Evolutionary conservation across 768 basidiomycete genomes (phyloP).

Genomic region (Rhizopogon vinicolor): DNA sequence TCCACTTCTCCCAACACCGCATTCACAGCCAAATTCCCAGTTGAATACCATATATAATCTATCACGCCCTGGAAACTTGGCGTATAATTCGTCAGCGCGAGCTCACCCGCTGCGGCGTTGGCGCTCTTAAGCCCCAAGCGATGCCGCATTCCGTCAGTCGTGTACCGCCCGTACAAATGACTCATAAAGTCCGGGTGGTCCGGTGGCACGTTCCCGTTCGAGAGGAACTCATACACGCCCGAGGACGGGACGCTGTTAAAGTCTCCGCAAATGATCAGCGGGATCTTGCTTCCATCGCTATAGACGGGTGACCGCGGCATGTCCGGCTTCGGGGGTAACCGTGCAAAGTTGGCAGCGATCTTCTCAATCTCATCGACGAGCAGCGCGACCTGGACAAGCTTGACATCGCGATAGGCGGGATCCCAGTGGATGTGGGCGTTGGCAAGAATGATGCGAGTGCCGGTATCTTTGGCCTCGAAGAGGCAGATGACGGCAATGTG

Average conservation of each 20-base stretch:
- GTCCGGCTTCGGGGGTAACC: conserved; percentile 61
- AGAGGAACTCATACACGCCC: conserved; percentile 89
- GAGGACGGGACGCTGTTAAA: conserved; percentile 87
- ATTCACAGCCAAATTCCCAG: conserved; percentile 66
- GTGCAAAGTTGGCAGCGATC: conserved; percentile 79
- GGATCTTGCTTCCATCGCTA: conserved; percentile 83
- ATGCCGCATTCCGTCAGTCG: conserved; percentile 83
- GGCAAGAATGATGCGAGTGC: conserved; percentile 82
- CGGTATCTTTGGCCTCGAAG: conserved; percentile 83
- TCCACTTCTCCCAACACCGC: conserved; percentile 90
- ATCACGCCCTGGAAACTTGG: conserved; percentile 83
- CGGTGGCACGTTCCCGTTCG: conserved; percentile 60
- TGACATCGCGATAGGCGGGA: conserved; percentile 89
- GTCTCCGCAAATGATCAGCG: conserved; percentile 89
- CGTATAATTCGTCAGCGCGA: conserved; percentile 84
- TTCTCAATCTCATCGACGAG: conserved; percentile 92
- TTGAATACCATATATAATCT: conserved; percentile 93
- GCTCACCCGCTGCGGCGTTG: conserved; percentile 57
- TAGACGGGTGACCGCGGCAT: conserved; percentile 51
- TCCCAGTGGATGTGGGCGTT: conserved; percentile 96
- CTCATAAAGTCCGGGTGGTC: conserved; percentile 91
- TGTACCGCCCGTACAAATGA: conserved; percentile 89
- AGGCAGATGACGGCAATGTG: conserved; percentile 86
- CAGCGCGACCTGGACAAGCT: conserved; percentile 92
- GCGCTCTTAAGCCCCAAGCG: conserved; percentile 80